Conservation (phyloP, 805 yeast species). For the Martiniozyma abietophila region DNA sequence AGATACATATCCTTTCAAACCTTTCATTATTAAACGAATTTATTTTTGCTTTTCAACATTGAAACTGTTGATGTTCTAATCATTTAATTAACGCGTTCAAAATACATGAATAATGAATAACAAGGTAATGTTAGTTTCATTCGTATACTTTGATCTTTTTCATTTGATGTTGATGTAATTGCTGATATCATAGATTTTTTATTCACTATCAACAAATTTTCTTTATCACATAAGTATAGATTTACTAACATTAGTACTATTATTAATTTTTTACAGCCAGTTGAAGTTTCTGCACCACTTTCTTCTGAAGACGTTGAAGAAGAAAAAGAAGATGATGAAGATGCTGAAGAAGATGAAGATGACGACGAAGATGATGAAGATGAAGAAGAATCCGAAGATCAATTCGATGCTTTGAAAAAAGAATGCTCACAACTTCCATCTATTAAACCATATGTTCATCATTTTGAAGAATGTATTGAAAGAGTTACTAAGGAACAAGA, state of each 20-base stretch:
- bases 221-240: too few relatives aligned
- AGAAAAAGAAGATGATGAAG: slow-evolving; percentile 41
- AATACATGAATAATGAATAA: too few relatives aligned
- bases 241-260: slow-evolving; percentile 10
- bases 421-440: slow-evolving; percentile 62
- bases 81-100: too few relatives aligned
- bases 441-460: slow-evolving; percentile 72
- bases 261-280: slow-evolving; percentile 16
- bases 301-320: slow-evolving; percentile 41
- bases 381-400: slow-evolving; percentile 59
- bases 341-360: slow-evolving; percentile 30
- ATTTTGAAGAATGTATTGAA: slow-evolving; percentile 89
- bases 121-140: too few relatives aligned
- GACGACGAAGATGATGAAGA: slow-evolving; percentile 33
- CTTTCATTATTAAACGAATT: too few relatives aligned
- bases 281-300: slow-evolving; percentile 26
- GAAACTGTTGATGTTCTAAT: too few relatives aligned
- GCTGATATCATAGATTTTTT: too few relatives aligned
- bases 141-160: too few relatives aligned
- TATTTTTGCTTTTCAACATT: too few relatives aligned
- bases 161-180: too few relatives aligned
- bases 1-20: too few relatives aligned
- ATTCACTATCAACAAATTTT: too few relatives aligned
- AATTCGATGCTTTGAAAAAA: slow-evolving; percentile 50
- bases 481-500: slow-evolving; percentile 85